Conservation (phyloP, 306 rosid genomes). For the Dalbergia oliveri region DNA sequence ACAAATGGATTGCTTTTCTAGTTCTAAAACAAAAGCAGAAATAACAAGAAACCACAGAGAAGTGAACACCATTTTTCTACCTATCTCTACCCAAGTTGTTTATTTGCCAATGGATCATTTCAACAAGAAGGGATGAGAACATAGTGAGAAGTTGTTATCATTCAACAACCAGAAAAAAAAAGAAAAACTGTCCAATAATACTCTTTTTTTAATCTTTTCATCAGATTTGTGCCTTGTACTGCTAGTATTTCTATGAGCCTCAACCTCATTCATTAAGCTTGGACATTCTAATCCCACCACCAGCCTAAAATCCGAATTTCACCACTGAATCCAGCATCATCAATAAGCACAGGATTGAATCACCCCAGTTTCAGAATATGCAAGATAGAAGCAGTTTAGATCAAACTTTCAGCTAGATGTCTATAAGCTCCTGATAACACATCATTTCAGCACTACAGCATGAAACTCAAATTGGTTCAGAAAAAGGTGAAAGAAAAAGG, state of each 20-base stretch:
- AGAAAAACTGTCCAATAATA: not conserved
- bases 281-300: not conserved
- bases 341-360: slow-evolving; percentile 2
- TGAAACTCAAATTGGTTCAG: not conserved
- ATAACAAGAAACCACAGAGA: slow-evolving; percentile 21
- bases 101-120: slow-evolving; percentile 1
- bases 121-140: not conserved
- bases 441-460: slow-evolving; percentile 5
- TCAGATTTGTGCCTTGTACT: slow-evolving; percentile 1
- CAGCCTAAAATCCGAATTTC: not conserved
- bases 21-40: slow-evolving; percentile 12
- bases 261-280: not conserved
- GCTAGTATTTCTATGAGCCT: not conserved
- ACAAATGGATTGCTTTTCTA: slow-evolving; percentile 11
- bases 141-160: not conserved
- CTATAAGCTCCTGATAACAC: not conserved
- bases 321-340: slow-evolving; percentile 1
- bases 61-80: not conserved
- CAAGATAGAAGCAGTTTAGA: not conserved
- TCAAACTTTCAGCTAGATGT: slow-evolving; percentile 31
- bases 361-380: slow-evolving; percentile 18
- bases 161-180: not conserved
- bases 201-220: not conserved
- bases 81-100: not conserved
- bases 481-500: slow-evolving; percentile 5